These are phyloP conservation scores for Venturia effusa DNA, from an alignment of 2,329 filamentous ascomycete species.

Conservation along the genomic window DNA sequence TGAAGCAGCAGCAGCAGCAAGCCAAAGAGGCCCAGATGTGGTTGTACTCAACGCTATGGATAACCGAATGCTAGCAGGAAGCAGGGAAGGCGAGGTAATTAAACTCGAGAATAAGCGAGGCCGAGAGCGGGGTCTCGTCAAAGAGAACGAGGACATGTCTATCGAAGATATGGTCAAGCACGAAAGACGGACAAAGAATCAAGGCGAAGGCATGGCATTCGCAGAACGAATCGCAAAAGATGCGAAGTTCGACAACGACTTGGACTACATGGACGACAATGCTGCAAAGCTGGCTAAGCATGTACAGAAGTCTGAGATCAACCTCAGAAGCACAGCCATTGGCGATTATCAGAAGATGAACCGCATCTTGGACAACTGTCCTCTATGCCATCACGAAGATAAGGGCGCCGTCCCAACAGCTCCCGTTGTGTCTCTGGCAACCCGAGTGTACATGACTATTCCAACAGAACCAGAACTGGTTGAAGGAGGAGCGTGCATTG, in stretches of 20 bases:
- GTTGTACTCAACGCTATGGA: constrained; percentile 83
- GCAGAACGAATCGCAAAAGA: constrained; percentile 94
- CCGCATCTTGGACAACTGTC: constrained; percentile 73
- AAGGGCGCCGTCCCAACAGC: constrained; percentile 63
- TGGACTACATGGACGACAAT: constrained; percentile 98
- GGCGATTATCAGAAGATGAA: constrained; percentile 84
- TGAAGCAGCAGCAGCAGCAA: constrained; percentile 49
- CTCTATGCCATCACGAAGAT: constrained; percentile 88
- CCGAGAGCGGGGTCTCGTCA: constrained; percentile 70
- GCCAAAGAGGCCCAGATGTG: constrained; percentile 49
- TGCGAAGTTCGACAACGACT: constrained; percentile 75
- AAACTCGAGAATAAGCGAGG: constrained; percentile 70
- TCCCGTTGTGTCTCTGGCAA: constrained; percentile 76
- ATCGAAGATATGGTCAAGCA: constrained; percentile 96
- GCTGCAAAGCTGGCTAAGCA: constrained; percentile 78
- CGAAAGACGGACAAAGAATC: constrained; percentile 72
- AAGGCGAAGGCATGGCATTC: constrained; percentile 70
- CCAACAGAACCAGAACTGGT: constrained; percentile 82
- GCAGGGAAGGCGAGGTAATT: constrained; percentile 63
- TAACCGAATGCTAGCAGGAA: constrained; percentile 77
- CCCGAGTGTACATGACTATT: constrained; percentile 76
- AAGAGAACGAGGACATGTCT: constrained; percentile 90
- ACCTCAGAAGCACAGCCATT: constrained; percentile 79
- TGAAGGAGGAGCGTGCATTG: constrained; percentile 75
- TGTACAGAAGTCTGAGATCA: constrained; percentile 78